A percentile compares a stretch with the other conserved stretches of the same genome.
These are phyloP conservation scores for Serendipita sp. DNA, from an alignment of 768 basidiomycete genomes.

Conservation along the genomic window DNA sequence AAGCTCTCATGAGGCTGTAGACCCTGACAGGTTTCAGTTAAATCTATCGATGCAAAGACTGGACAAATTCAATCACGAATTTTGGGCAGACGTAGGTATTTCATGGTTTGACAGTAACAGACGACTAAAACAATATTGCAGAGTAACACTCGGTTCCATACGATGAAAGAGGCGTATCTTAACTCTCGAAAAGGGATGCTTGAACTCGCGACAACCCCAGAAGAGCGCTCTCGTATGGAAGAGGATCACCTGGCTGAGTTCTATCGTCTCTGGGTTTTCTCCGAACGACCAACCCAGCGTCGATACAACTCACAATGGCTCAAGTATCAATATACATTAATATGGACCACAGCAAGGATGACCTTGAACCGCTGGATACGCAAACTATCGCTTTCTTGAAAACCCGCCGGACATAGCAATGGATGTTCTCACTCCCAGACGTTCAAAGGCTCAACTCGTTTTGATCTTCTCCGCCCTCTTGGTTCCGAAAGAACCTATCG, in stretches of 20 bases:
- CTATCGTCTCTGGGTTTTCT: conserved; percentile 56
- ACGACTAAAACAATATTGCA: conserved; percentile 17
- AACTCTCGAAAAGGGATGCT: conserved; percentile 32
- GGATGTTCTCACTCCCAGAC: no score
- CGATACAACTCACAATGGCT: conserved; percentile 54
- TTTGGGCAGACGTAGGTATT: conserved; percentile 64
- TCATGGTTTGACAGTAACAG: not conserved
- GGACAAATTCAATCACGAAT: conserved; percentile 58
- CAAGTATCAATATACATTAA: conserved; percentile 37
- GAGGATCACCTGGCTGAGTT: conserved; percentile 39
- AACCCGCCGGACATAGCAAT: no score
- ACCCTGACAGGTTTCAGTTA: conserved; percentile 58
- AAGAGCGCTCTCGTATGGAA: conserved; percentile 43
- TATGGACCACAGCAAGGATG: conserved; percentile 42
- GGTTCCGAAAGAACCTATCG: not conserved
- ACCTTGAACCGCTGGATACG: conserved; percentile 28
- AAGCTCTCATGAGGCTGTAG: conserved; percentile 41
- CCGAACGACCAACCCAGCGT: conserved; percentile 41
- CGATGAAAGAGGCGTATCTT: conserved; percentile 43
- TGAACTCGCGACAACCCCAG: conserved; percentile 20
- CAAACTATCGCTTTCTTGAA: not conserved
- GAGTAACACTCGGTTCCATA: conserved; percentile 71
- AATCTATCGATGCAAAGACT: conserved; percentile 53
- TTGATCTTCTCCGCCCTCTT: not conserved
- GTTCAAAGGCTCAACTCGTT: not conserved